These are phyloP conservation scores for Friedmanniomyces simplex DNA, from an alignment of 495 filamentous ascomycete species.

Conservation along the genomic window DNA sequence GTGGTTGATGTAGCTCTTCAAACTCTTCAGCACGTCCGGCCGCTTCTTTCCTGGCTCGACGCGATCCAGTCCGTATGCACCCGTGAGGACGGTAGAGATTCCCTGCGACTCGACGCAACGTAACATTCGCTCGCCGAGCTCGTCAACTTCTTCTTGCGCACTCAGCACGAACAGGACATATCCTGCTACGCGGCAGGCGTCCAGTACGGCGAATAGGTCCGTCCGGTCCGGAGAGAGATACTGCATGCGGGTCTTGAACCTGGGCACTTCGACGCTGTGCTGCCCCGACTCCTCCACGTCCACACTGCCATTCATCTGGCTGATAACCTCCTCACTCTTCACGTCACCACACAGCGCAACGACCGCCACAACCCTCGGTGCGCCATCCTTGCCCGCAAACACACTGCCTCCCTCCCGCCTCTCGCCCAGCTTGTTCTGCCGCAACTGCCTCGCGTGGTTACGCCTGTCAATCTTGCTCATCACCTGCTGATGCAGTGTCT, in stretches of 20 bases:
- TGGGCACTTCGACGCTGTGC: constrained; percentile 57
- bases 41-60: constrained; percentile 69
- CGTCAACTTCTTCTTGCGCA: constrained; percentile 69
- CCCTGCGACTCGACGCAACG: constrained; percentile 85
- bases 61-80: constrained; percentile 46
- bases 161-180: constrained; percentile 80
- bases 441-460: constrained; percentile 84
- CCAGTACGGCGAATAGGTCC: constrained; percentile 63
- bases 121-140: constrained; percentile 68
- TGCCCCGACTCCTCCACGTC: constrained; percentile 63
- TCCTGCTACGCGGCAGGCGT: constrained; percentile 81
- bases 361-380: constrained; percentile 83
- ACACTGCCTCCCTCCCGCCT: constrained; percentile 63
- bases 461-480: constrained; percentile 93
- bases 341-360: constrained; percentile 68
- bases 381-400: constrained; percentile 74
- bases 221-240: constrained; percentile 58
- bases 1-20: constrained; percentile 83
- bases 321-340: constrained; percentile 55
- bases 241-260: constrained; percentile 86
- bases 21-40: constrained; percentile 60
- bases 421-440: constrained; percentile 68
- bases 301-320: constrained; percentile 61
- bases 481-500: constrained; percentile 87
- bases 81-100: constrained; percentile 71